Evolutionary conservation across 768 basidiomycete species (phyloP), one percentile per base, ranked within the genome.

Genomic region (Saitozyma sp.): DNA sequence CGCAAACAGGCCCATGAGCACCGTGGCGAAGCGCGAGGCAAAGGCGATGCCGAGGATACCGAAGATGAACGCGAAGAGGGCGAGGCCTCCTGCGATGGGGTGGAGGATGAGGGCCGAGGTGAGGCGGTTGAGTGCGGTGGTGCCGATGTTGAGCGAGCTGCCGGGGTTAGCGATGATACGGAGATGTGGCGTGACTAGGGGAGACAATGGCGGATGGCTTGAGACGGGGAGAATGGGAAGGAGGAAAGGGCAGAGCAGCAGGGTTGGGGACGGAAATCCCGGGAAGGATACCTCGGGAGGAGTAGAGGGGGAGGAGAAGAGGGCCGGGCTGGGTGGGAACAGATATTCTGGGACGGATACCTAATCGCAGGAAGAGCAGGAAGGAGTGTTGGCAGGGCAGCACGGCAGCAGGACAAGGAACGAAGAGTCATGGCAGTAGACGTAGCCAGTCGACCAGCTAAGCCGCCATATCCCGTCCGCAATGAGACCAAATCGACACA

Each of bases 101-200:
- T 91, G 88, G 29, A 93, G 83, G 67, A 93, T 87, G 60, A 92
- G 83, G 13, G 84, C 82, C 75, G 81, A 84, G 14, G 91, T 91
- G 63, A 92, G 85, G 74, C 87, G 88, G 73, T 86, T 84, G 45
- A 91, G 82, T 46, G 85, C 79, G 7, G 66, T 71, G 9, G 84
- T 84, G 76, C 86, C 84, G 6, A 89, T 72, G 29, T 78, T 79
- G 50, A 75, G 67, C 59, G 83, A 80, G 59, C 64, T 54, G 57
- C 45, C 45, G 43, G 39, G 50, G 43, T 61, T 8, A 51, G 46
- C 46, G 29, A 5, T 29, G 29, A 29, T 5, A 29, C 29, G 29
- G 29, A 29, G 29, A 5, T 2, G 29, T 29, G 29, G 29, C 29
- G 2, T 29, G 29, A 5, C 2, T 29, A 29, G 29, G 29, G 29